Evolutionary conservation across 2,329 filamentous ascomycete species (phyloP), one percentile per base, ranked within the genome.

Genomic region (Aspergillus novofumigatus): DNA sequence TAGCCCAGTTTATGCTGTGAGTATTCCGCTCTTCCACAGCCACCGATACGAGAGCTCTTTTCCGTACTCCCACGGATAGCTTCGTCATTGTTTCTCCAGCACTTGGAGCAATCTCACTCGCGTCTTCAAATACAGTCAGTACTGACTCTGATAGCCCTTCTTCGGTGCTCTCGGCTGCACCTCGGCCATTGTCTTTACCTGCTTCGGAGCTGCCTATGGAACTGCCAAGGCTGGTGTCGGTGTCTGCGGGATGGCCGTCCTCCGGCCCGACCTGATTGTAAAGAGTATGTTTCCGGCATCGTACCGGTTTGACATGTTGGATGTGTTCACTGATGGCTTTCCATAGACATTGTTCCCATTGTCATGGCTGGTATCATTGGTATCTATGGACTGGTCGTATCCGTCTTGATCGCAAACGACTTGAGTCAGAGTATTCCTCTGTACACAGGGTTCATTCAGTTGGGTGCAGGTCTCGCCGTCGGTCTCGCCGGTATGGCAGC

Each of bases 281-380:
- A 97, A 97, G 89, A 97, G 94, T 97, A 88, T 73, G 92, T 80
- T 58, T 51, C 28, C 49, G 55, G 35, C 53, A 23, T 23, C 17
- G 21, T 48, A 35, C 41, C 20, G 53, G n/a, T 25, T 6, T 29
- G 26, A 4, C 11, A 52, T n/a, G n/a, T n/a, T n/a, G 20, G 5
- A 38, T 42, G 8, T 28, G n/a, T 57, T 66, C 28, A 62, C 63
- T 66, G 47, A 63, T 56, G 29, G 58, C 14, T 20, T 5, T 29
- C 51, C 51, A 9, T 67, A 97, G 93, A 97, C 85, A 97, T 97
- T 78, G 93, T 97, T 65, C 94, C 23, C 76, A 94, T 97, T 80
- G 96, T 99, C 87, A 99, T 99, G 94, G 94, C 94, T 84, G 94
- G 94, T 97, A 99, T 99, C 80, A 97, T 99, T 80, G 94, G 91